Evolutionary conservation across 352 stramenopile genomes (phyloP), one percentile per base, ranked within the genome.

Genomic region (Phytophthora pisi): DNA sequence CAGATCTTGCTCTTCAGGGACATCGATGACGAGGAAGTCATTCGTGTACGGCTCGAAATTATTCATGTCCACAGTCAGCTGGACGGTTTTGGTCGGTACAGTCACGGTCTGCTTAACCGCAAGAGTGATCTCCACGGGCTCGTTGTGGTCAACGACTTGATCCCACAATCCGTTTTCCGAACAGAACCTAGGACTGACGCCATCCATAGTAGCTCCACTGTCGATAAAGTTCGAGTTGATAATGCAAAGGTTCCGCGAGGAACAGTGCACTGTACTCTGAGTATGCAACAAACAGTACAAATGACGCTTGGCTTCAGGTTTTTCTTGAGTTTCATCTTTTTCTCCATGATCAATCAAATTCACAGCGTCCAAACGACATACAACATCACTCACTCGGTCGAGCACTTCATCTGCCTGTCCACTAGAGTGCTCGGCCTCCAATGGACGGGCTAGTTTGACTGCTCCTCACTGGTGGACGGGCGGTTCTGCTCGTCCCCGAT

Each of bases 371-470:
- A 46, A 26, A 26, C 10, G 18, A n/a, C n/a, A n/a, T 38, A 13
- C 0, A 55, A 40, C 43, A 7, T 26, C 28, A 45, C 30, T 11
- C 5, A 45, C 28, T 7, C 3, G 46, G 45, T 64, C 57, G 36
- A 51, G 57, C 47, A 24, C 11, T 47, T 57, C 23, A 31, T 36
- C 18, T 31, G 57, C n/a, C 9, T 52, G 46, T 40, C 46, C 54
- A 58, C 51, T 31, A 55, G 40, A 58, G 18, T 24, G 51, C n/a
- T 71, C 51, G 31, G 18, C 57, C 45, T 71, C 64, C 49, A 47
- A 42, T 71, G 42, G 45, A 71, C 64, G 10, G 20, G 47, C 51
- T 71, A 71, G 64, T 66, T 66, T 66, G n/a, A n/a, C n/a, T n/a
- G 42, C 16, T n/a, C 31, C 28, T 30, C n/a, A 1, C 51, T 30